These are phyloP conservation scores for Paecilomyces sp. DNA, from an alignment of 2,329 filamentous ascomycete genomes.

Conservation along the genomic window DNA sequence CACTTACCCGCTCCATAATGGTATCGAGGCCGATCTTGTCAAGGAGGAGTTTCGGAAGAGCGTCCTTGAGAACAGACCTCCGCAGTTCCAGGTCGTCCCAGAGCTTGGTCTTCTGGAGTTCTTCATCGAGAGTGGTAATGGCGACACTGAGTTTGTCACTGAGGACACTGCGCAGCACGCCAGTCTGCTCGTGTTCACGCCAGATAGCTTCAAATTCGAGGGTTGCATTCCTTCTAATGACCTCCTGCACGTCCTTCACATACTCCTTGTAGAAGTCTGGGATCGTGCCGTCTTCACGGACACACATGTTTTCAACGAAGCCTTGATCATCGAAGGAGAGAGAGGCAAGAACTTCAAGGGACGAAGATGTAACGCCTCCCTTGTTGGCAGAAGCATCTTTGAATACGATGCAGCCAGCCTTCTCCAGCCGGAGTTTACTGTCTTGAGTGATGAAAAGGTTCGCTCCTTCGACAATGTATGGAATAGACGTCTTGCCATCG, in stretches of 20 bases:
- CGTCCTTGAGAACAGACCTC: conserved; percentile 71
- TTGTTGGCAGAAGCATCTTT: conserved; percentile 99
- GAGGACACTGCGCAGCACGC: conserved; percentile 72
- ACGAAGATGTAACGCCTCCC: conserved; percentile 95
- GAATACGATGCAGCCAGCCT: conserved; percentile 90
- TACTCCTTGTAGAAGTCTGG: conserved; percentile 92
- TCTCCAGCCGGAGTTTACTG: conserved; percentile 88
- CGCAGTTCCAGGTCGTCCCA: conserved; percentile 80
- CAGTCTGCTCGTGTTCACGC: conserved; percentile 82
- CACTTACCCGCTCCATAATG: conserved; percentile 67
- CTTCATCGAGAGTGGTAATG: conserved; percentile 94
- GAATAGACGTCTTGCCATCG: conserved; percentile 78
- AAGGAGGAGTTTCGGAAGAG: conserved; percentile 74
- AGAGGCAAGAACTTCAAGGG: conserved; percentile 88
- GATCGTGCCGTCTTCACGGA: conserved; percentile 64
- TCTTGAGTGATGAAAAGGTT: conserved; percentile 99
- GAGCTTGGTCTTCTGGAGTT: conserved; percentile 85
- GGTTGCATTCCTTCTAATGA: conserved; percentile 82
- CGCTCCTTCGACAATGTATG: conserved; percentile 95
- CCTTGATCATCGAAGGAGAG: conserved; percentile 86
- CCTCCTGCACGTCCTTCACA: conserved; percentile 82
- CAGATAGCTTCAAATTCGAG: conserved; percentile 98
- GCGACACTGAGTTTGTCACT: conserved; percentile 85
- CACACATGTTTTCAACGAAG: conserved; percentile 92
- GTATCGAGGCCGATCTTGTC: conserved; percentile 87